A percentile compares a stretch with the other conserved stretches of the same genome.
phyloP scores from a whole-genome alignment of 306 rosid species.

The Pterocarpus santalinus region DNA sequence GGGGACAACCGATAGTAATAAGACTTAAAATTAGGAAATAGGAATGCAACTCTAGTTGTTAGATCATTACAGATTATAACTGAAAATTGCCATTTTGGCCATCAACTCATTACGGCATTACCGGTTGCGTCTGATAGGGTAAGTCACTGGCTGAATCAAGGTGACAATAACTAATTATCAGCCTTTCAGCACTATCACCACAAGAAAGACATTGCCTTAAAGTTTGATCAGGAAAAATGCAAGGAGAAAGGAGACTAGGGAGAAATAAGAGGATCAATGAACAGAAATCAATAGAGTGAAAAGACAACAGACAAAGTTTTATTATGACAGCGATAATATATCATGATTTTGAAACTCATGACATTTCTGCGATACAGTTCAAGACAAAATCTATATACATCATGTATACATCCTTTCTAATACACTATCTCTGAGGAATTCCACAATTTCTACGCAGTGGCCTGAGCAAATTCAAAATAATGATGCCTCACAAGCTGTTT shows the following conservation, averaged over 20 bases:
- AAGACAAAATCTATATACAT: conserved; percentile 42
- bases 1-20: no score
- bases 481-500: conserved; percentile 33
- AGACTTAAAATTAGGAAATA: no score
- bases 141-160: background rate
- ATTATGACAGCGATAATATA: background rate
- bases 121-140: background rate
- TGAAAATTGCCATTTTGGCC: background rate
- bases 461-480: conserved; percentile 32
- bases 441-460: background rate
- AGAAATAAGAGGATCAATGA: background rate
- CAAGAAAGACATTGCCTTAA: background rate
- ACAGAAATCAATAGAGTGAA: background rate
- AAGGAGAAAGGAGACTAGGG: background rate
- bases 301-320: background rate
- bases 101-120: background rate
- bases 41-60: no score
- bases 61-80: background rate
- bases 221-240: background rate
- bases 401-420: conserved; percentile 1
- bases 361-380: background rate
- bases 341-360: conserved; percentile 9
- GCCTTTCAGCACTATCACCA: background rate
- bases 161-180: background rate
- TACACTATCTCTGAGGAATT: conserved; percentile 19